Evolutionary conservation across 257 asterid genomes (phyloP).

Genomic region (Solanum boliviense): DNA sequence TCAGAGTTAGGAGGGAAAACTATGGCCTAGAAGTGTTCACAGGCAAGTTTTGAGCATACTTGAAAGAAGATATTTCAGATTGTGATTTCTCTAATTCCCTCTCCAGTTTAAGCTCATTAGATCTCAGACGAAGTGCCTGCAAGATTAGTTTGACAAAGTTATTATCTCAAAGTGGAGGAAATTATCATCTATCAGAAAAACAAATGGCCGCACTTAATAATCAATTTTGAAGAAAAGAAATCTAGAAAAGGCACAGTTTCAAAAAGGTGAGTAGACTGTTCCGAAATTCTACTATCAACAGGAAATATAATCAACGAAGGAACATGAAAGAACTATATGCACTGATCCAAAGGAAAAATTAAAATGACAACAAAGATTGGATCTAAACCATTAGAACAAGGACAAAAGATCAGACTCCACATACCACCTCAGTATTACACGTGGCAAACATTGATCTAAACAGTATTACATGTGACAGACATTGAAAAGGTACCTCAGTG

Average conservation of each 20-base stretch:
- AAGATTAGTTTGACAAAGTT: neutral
- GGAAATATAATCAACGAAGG: neutral
- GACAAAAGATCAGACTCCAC: neutral
- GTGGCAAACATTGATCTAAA: neutral
- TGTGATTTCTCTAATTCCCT: conserved; percentile 67
- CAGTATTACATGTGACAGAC: neutral
- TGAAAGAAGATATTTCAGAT: conserved; percentile 60
- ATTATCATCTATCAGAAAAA: neutral
- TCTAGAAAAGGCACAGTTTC: neutral
- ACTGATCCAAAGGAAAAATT: neutral
- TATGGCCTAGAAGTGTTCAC: neutral
- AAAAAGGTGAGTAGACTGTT: neutral
- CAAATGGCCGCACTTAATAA: neutral
- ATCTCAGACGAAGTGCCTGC: conserved; percentile 89
- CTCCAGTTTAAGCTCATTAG: conserved; percentile 88
- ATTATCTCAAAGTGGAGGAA: neutral
- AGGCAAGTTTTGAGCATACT: conserved; percentile 29
- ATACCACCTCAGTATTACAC: neutral
- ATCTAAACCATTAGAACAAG: neutral
- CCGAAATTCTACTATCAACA: neutral
- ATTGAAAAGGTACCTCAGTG: neutral
- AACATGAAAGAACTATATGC: neutral
- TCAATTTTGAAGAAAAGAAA: neutral
- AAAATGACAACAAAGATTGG: neutral
- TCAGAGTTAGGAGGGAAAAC: neutral